Base-by-base conservation (phyloP, 805 yeast species). In the Kazachstania viticola region DNA sequence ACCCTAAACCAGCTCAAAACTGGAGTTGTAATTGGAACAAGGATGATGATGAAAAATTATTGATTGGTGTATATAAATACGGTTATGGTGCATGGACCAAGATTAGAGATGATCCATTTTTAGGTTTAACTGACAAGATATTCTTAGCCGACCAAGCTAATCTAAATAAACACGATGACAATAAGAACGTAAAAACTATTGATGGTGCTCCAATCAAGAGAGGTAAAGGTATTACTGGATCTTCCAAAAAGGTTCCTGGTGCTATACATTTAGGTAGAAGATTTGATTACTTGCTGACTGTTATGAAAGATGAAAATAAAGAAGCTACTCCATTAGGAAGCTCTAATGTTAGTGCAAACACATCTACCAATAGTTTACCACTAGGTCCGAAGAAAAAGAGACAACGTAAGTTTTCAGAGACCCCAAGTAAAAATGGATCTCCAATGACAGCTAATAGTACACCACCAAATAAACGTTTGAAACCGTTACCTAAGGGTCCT, bases 21-120 rank as follows among this genome's bases (percentile, higher is more conserved):
- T 91, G 99, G 99, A 71, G 72, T 32, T 82, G 94, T 46, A 75
- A 73, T 18, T 91, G 99, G 99, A 64, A 65, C 3, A 64, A 67
- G 11, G 72, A 66, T 21, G 94, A 91, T 51, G 99, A 91, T 54
- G 80, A 85, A 31, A 80, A 75, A 74, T 65, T 91, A 33, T 56
- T 91, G 38, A 72, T 81, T 22, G 99, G 99, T 41, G 80, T 88
- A 15, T 69, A 71, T 49, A 85, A 83, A 58, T 87, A 87, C 57
- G 99, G 99, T 0, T 87, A 84, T 55, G 97, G 97, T 13, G 77
- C 95, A 1, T 91, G 98, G 98, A 54, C 69, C 3, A 87, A 81
- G 49, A 87, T 91, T 28, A 68, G 98, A 50, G 99, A 91, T 59
- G 98, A 91, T 58, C 97, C 98, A 2, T 69, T 83, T 32, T 65